phyloP scores from a whole-genome alignment of 106 monocot genomes.

The Chionographis japonica region DNA sequence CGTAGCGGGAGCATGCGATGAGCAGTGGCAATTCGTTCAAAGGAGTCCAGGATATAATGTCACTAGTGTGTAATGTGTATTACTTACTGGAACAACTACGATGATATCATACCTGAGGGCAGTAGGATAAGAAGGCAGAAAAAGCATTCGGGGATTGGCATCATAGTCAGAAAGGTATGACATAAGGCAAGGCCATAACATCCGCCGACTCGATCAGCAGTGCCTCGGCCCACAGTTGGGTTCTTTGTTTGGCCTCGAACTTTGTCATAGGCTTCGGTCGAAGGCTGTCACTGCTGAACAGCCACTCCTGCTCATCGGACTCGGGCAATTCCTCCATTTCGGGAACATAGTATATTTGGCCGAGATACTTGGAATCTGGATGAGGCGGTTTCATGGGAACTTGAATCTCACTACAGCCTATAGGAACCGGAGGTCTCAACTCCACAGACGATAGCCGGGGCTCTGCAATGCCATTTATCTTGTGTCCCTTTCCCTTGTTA shows the following conservation, averaged over 20 bases:
- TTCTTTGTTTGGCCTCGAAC: slow-evolving; percentile 11
- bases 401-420: slow-evolving; percentile 10
- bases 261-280: slow-evolving; percentile 8
- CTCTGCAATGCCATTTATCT: slow-evolving; percentile 31
- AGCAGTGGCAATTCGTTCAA: background rate
- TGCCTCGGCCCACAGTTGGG: slow-evolving; percentile 56
- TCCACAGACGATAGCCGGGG: slow-evolving; percentile 14
- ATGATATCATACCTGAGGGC: slow-evolving; percentile 8
- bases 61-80: too few species aligned
- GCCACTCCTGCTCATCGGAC: slow-evolving; percentile 56
- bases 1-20: background rate
- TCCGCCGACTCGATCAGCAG: slow-evolving; percentile 41
- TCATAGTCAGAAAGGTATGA: slow-evolving; percentile 55
- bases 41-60: background rate
- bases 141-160: background rate
- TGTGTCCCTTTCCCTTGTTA: slow-evolving; percentile 15
- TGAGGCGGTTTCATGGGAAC: slow-evolving; percentile 34
- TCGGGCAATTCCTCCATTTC: slow-evolving; percentile 52
- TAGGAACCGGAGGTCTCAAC: background rate
- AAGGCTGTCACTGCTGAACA: slow-evolving; percentile 22
- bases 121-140: slow-evolving; percentile 1
- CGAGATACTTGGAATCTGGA: slow-evolving; percentile 55
- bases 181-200: slow-evolving; percentile 70
- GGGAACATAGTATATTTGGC: slow-evolving; percentile 42
- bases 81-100: background rate